A percentile compares a stretch with the other conserved stretches of the same genome.
Conservation (phyloP, 768 basidiomycete species). For the Agrocybe praecox region DNA sequence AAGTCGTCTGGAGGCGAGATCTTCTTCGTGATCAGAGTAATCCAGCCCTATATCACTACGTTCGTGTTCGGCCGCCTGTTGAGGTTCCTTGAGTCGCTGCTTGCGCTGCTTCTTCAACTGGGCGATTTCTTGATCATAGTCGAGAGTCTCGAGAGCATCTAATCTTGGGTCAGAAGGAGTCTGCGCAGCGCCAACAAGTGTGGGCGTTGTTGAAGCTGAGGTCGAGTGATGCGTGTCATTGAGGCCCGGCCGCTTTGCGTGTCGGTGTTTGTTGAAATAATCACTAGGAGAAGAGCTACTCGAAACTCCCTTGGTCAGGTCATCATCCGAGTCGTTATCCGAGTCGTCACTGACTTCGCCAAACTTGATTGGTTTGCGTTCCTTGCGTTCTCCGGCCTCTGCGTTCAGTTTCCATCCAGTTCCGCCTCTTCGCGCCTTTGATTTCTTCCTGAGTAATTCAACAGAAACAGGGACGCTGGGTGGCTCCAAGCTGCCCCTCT, state of each 20-base stretch:
- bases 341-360: conserved; percentile 24
- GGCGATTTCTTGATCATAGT: conserved; percentile 45
- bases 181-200: conserved; percentile 25
- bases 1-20: conserved; percentile 26
- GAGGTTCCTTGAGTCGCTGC: conserved; percentile 9
- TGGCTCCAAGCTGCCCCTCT: conserved; percentile 9
- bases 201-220: conserved; percentile 27
- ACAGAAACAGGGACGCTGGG: conserved; percentile 8
- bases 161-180: conserved; percentile 3
- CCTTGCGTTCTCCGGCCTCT: conserved; percentile 12
- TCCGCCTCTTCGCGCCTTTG: conserved; percentile 11
- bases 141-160: conserved; percentile 14
- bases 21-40: conserved; percentile 53
- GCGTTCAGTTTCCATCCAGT: conserved; percentile 9
- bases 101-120: conserved; percentile 31
- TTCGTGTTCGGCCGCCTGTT: not conserved
- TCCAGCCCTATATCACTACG: conserved; percentile 14
- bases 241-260: conserved; percentile 10
- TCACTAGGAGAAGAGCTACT: conserved; percentile 5
- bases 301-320: conserved; percentile 6
- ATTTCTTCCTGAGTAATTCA: conserved; percentile 30
- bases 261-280: not conserved
- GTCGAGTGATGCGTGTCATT: conserved; percentile 5
- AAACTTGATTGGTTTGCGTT: conserved; percentile 36
- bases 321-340: conserved; percentile 31